Evolutionary conservation across 2,329 filamentous ascomycete genomes (phyloP), one percentile per base, ranked within the genome.

Genomic region (Microthyrium microscopicum): DNA sequence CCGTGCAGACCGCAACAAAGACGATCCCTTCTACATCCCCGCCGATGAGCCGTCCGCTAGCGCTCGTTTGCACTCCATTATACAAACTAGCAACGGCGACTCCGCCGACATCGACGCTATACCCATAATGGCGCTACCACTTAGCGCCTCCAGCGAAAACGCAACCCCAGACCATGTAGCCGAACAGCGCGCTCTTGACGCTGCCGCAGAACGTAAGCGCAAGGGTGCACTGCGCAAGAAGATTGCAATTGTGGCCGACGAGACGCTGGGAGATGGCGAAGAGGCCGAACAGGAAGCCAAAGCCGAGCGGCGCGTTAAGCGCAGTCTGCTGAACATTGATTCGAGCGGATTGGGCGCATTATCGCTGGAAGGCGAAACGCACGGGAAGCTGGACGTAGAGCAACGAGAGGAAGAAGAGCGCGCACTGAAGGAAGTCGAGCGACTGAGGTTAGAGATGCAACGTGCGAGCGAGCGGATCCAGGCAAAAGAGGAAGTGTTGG

Each of bases 11-110:
- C 71, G 83, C 36, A 82, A 93, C 52, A 79, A 70, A 44, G 87
- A 95, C 48, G 89, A 98, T 46, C 89, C 89, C 1, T 98, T 93
- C 53, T 98, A 98, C 49, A 95, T 98, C 47, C 64, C 63, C 17
- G 55, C 58, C 5, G 57, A 57, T 24, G 46, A 41, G 7, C 62
- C 61, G 18, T 47, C 51, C 13, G 46, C 50, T 13, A 40, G 40
- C 11, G 72, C 70, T 4, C 81, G 81, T 1, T 74, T 89, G 31
- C 79, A 87, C 47, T 79, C 72, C 42, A 82, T 89, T 38, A 73
- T 66, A 7, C 52, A 56, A 13, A 53, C 66, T 37, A 73, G 72
- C 37, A 85, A 87, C 48, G 77, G 75, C 2, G 73, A 77, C 3
- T 77, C 80, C 28, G 60, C 95, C 6, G 87, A 98, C 49, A 77